Evolutionary conservation across 2,329 filamentous ascomycete species (phyloP), one percentile per base, ranked within the genome.

Genomic region (Talaromyces atroroseus): DNA sequence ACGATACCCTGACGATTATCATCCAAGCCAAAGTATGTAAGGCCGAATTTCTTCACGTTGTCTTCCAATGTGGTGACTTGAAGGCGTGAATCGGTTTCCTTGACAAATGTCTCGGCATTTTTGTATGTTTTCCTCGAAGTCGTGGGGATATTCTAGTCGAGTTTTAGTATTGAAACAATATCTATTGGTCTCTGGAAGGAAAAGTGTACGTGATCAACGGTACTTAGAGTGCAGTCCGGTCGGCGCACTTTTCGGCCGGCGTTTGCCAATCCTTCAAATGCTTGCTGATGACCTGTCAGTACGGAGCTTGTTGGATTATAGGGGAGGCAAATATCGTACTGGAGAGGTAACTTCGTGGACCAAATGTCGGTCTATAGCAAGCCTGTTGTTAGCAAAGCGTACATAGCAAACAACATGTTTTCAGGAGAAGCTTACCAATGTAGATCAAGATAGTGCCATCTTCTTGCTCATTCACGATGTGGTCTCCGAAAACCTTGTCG

Each of bases 281-380:
- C 94, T 90, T 97, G 94, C 86, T 91, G 47, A 14, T 54, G 40
- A 10, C 32, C 47, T 54, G 59, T 67, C 42, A 67, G 57, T 52
- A 18, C 20, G 4, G 11, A n/a, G 1, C 20, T 20, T n/a, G n/a
- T 46, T 23, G 16, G 21, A 24, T 52, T 34, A 50, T 46, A 21
- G 36, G 29, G 20, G n/a, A 11, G n/a, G 46, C 38, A 42, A 38
- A 49, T 36, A 49, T 24, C 26, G 18, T 55, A 91, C 88, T 61
- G 94, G 94, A 66, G 92, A 96, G 66, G 94, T 99, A 72, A 99
- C 94, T 80, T 99, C 94, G 73, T 99, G 94, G 60, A 97, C 92
- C 61, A 99, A 82, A 80, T 99, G 94, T 74, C 94, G 84, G 77
- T 95, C 90, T 92, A 66, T 57, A 58, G 47, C 49, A 52, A 50